phyloP scores from a whole-genome alignment of 768 basidiomycete genomes.

The Podaxis mareebaensis region DNA sequence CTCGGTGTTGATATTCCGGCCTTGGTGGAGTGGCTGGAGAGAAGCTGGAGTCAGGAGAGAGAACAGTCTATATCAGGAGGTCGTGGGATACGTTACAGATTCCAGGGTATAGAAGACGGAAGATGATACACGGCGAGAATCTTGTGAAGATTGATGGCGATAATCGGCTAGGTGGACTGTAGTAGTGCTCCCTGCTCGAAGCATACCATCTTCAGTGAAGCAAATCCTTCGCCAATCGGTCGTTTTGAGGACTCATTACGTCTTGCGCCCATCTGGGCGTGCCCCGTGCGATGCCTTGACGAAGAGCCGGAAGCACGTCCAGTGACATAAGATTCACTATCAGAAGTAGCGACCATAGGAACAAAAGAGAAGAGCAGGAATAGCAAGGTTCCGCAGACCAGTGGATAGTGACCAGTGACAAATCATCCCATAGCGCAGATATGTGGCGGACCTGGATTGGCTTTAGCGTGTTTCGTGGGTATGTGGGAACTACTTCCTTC shows the following conservation, averaged over 20 bases:
- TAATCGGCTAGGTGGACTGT: background rate
- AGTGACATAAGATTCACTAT: background rate
- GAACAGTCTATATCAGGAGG: background rate
- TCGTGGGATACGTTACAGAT: background rate
- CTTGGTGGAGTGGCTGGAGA: background rate
- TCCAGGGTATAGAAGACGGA: constrained; percentile 3
- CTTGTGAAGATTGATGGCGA: constrained; percentile 8
- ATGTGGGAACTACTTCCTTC: background rate
- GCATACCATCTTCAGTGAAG: background rate
- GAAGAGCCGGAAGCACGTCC: background rate
- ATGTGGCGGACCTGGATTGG: constrained; percentile 13
- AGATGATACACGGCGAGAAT: background rate
- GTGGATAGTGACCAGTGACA: background rate
- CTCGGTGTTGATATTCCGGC: background rate
- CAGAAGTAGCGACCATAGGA: background rate
- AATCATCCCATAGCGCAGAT: background rate
- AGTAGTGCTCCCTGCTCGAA: background rate
- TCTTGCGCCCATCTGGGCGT: background rate
- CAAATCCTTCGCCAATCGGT: background rate
- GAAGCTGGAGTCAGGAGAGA: background rate
- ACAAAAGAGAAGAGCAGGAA: constrained; percentile 4
- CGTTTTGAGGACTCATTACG: background rate
- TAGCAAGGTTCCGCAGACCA: background rate
- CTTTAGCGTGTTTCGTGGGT: constrained; percentile 4
- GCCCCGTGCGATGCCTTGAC: background rate